Conservation (phyloP, 768 basidiomycete genomes). For the Amanita polypyramis region DNA sequence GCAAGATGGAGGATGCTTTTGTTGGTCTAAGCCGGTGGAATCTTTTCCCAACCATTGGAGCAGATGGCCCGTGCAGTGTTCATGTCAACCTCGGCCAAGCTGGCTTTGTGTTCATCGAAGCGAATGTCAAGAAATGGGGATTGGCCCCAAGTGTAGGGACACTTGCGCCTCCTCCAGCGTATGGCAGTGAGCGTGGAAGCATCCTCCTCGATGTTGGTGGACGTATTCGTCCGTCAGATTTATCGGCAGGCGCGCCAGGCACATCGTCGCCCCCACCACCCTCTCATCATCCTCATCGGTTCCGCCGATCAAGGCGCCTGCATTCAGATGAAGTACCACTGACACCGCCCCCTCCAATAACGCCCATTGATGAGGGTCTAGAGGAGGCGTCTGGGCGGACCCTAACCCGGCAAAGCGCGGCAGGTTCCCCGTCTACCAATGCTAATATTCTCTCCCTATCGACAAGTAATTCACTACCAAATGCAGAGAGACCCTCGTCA, state of each 20-base stretch:
- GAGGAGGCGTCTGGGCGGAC: conserved; percentile 21
- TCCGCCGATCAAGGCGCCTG: conserved; percentile 39
- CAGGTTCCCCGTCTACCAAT: conserved; percentile 5
- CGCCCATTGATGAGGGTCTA: conserved; percentile 62
- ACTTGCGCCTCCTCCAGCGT: conserved; percentile 93
- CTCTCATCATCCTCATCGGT: conserved; percentile 51
- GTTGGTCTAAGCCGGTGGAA: conserved; percentile 84
- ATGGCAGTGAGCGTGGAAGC: conserved; percentile 93
- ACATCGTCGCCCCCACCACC: conserved; percentile 37
- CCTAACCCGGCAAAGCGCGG: conserved; percentile 23
- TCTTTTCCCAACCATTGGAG: conserved; percentile 94
- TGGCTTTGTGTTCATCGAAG: conserved; percentile 98
- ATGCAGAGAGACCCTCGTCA: conserved; percentile 24
- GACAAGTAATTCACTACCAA: conserved; percentile 9
- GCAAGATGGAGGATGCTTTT: conserved; percentile 95
- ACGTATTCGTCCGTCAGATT: conserved; percentile 29
- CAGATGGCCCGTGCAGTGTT: conserved; percentile 91
- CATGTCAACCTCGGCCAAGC: conserved; percentile 97
- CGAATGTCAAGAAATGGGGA: conserved; percentile 99
- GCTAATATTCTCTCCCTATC: conserved; percentile 18
- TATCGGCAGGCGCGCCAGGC: conserved; percentile 30
- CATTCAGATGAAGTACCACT: conserved; percentile 28
- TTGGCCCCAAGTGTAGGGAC: conserved; percentile 96
- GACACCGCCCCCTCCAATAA: conserved; percentile 60
- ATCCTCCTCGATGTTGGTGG: conserved; percentile 90